Conservation (phyloP, 106 monocot genomes). For the Platanthera guangdongensis region DNA sequence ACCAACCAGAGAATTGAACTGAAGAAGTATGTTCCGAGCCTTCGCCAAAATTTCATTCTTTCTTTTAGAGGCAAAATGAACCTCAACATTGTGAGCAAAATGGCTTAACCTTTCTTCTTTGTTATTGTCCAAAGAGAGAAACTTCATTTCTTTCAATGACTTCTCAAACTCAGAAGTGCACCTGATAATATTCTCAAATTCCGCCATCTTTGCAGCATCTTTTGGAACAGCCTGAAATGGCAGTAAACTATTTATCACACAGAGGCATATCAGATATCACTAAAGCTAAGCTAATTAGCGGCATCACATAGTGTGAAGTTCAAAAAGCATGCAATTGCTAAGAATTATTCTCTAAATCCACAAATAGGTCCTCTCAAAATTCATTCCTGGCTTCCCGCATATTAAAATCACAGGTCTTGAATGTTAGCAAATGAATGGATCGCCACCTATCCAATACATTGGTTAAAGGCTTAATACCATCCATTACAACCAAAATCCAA, state of each 20-base stretch:
- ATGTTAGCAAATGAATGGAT: neutral
- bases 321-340: neutral
- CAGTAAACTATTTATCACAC: neutral
- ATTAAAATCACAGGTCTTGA: neutral
- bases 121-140: slow-evolving; percentile 52
- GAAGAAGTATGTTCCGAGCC: slow-evolving; percentile 58
- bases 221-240: slow-evolving; percentile 67
- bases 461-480: neutral
- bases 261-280: neutral
- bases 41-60: slow-evolving; percentile 78
- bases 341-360: neutral
- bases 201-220: slow-evolving; percentile 67
- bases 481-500: too few relatives aligned
- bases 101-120: slow-evolving; percentile 60
- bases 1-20: slow-evolving; percentile 58
- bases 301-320: neutral
- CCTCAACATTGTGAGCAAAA: slow-evolving; percentile 77
- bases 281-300: neutral
- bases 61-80: slow-evolving; percentile 79
- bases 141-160: slow-evolving; percentile 53
- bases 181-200: slow-evolving; percentile 67
- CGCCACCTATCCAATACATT: neutral
- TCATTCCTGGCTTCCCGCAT: neutral
- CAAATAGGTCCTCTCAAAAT: neutral
- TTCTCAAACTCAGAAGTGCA: slow-evolving; percentile 71